phyloP scores from a whole-genome alignment of 352 stramenopile genomes.

The Blastocystis sp. region DNA sequence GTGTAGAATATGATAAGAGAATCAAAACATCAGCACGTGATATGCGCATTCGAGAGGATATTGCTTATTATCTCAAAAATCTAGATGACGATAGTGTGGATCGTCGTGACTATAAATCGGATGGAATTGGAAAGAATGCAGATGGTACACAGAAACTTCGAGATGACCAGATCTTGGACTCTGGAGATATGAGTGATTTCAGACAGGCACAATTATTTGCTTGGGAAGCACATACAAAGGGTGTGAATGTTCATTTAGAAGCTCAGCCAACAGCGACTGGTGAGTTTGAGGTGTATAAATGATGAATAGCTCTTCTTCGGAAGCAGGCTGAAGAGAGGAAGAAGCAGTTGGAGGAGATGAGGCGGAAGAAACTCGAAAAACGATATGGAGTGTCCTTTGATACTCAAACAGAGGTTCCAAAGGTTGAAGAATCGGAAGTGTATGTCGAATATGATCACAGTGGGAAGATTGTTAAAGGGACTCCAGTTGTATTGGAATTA shows the following conservation, averaged over 20 bases:
- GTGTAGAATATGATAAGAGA: conserved; percentile 53
- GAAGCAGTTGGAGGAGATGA: conserved; percentile 74
- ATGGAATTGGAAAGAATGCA: conserved; percentile 14
- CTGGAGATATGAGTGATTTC: conserved; percentile 86
- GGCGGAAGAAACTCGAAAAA: conserved; percentile 77
- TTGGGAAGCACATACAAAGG: conserved; percentile 71
- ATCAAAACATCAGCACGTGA: conserved; percentile 62
- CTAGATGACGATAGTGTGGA: conserved; percentile 95
- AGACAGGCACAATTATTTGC: conserved; percentile 83
- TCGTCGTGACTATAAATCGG: conserved; percentile 92
- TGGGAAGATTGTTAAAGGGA: conserved; percentile 76
- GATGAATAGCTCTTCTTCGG: conserved; percentile 87
- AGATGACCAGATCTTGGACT: conserved; percentile 73
- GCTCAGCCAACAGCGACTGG: conserved; percentile 82
- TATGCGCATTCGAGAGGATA: conserved; percentile 96
- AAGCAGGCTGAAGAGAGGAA: conserved; percentile 82
- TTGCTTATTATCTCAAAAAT: conserved; percentile 97
- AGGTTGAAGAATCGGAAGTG: conserved; percentile 81
- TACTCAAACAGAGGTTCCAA: conserved; percentile 77
- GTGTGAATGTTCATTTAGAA: conserved; percentile 86
- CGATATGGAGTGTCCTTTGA: conserved; percentile 92
- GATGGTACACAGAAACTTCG: conserved; percentile 4
- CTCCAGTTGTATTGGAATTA: neutral
- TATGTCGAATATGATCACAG: conserved; percentile 89
- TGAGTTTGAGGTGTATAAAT: neutral